A percentile compares a stretch with the other conserved stretches of the same genome.
phyloP scores from a whole-genome alignment of 202 grass and related monocot species.

The Bolboschoenoplectus hybrid region DNA sequence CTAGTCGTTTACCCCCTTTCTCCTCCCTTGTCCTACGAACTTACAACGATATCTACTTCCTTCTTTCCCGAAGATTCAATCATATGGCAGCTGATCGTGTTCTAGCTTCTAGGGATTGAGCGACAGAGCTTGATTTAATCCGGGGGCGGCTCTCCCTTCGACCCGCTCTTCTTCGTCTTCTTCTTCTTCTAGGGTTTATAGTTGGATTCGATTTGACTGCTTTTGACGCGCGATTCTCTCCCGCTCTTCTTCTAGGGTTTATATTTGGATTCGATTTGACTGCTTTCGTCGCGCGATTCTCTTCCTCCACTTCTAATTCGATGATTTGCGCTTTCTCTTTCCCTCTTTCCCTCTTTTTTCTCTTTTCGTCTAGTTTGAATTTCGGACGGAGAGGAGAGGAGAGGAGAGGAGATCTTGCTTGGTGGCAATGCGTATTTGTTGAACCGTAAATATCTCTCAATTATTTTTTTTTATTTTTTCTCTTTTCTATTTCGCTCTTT shows the following conservation, averaged over 20 bases:
- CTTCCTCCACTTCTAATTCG: not conserved
- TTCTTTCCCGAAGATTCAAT: not conserved
- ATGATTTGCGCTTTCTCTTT: not conserved
- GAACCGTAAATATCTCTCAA: not conserved
- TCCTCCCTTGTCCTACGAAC: not conserved
- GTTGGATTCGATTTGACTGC: not conserved
- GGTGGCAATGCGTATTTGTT: not conserved
- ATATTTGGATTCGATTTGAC: constrained; percentile 5
- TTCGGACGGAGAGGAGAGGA: not conserved
- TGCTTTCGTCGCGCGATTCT: not conserved
- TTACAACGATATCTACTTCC: not conserved
- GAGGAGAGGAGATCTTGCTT: not conserved
- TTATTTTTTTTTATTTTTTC: not conserved
- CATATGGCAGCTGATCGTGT: not conserved
- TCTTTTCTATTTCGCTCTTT: not conserved
- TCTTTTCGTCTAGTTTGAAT: constrained; percentile 7
- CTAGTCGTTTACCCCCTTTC: not conserved
- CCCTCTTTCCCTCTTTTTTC: not conserved
- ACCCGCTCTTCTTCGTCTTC: not conserved
- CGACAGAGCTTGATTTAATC: not conserved
- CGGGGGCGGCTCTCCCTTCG: not conserved
- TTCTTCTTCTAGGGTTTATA: constrained; percentile 7
- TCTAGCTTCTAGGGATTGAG: not conserved
- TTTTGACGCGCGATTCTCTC: not conserved
- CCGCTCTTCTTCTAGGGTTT: constrained; percentile 9